phyloP scores from a whole-genome alignment of 2,329 filamentous ascomycete genomes.

The Fusarium protoensiforme region DNA sequence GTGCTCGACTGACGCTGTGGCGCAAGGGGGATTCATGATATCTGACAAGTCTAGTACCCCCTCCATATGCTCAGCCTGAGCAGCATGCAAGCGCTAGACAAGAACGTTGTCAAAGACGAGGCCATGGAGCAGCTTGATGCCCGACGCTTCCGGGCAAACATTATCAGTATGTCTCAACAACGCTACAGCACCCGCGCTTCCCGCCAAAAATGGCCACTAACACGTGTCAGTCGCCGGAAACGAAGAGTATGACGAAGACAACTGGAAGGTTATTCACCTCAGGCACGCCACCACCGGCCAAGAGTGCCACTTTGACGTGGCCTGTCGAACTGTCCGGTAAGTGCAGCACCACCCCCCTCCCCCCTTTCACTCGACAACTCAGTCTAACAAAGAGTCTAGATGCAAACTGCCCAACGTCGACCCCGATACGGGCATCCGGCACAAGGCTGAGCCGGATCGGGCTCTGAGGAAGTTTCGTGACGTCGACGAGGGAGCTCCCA shows the following conservation, averaged over 20 bases:
- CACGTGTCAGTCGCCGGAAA: conserved; percentile 65
- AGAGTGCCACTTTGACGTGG: conserved; percentile 60
- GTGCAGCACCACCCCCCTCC: conserved; percentile 26
- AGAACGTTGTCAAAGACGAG: conserved; percentile 63
- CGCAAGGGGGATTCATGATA: background rate
- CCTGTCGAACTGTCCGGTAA: conserved; percentile 73
- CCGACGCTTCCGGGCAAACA: conserved; percentile 76
- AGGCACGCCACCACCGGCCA: conserved; percentile 48
- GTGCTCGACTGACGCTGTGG: conserved; percentile 39
- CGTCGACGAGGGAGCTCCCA: conserved; percentile 69
- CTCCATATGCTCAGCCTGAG: conserved; percentile 74
- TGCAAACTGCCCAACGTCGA: conserved; percentile 80
- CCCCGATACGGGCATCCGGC: conserved; percentile 66
- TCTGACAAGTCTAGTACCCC: conserved; percentile 65
- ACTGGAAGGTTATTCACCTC: conserved; percentile 72
- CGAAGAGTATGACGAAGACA: conserved; percentile 74
- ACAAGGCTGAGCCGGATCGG: conserved; percentile 66
- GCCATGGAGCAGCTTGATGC: conserved; percentile 65
- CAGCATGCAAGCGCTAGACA: conserved; percentile 71
- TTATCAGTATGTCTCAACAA: conserved; percentile 63
- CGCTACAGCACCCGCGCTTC: background rate
- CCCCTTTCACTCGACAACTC: background rate
- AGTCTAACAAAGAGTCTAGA: conserved; percentile 43
- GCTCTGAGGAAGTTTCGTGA: conserved; percentile 68
- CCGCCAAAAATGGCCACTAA: conserved; percentile 11